Evolutionary conservation across 2,329 filamentous ascomycete species (phyloP).

Genomic region (Penicillium fuscoglaucum): DNA sequence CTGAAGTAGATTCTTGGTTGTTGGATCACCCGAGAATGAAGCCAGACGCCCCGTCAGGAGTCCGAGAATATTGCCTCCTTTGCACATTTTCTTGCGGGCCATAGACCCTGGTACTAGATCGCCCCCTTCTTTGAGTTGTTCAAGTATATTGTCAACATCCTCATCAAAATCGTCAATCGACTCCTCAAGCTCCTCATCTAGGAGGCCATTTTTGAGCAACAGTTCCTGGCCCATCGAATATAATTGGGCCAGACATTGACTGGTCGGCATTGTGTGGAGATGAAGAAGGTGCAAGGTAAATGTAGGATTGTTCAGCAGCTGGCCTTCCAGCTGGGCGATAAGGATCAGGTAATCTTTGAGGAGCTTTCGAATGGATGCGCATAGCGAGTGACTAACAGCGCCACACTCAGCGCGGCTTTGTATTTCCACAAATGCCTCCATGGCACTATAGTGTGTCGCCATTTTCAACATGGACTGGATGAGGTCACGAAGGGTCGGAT

Average conservation of each 20-base stretch:
- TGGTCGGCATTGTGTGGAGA: conserved; percentile 84
- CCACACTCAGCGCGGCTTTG: conserved; percentile 92
- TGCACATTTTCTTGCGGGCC: conserved; percentile 87
- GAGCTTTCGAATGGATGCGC: conserved; percentile 87
- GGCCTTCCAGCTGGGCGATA: conserved; percentile 89
- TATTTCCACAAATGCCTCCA: conserved; percentile 91
- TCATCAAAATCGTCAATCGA: conserved; percentile 72
- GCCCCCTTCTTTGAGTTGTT: conserved; percentile 82
- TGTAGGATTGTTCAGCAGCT: conserved; percentile 80
- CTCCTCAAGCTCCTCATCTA: conserved; percentile 71
- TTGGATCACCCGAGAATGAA: conserved; percentile 89
- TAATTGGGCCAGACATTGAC: conserved; percentile 86
- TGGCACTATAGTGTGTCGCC: conserved; percentile 87
- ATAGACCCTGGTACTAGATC: conserved; percentile 77
- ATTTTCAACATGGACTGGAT: conserved; percentile 87
- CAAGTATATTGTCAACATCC: conserved; percentile 86
- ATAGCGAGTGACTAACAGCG: conserved; percentile 90
- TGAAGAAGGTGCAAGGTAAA: conserved; percentile 95
- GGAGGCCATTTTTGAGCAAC: conserved; percentile 78
- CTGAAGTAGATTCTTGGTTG: conserved; percentile 77
- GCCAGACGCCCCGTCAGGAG: conserved; percentile 81
- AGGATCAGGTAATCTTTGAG: conserved; percentile 92
- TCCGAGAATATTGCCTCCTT: conserved; percentile 92
- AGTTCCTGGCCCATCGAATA: conserved; percentile 87
- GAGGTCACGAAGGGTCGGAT: conserved; percentile 87